These are phyloP conservation scores for Boletus sp. DNA, from an alignment of 1,284 basidiomycete genomes.

Conservation along the genomic window DNA sequence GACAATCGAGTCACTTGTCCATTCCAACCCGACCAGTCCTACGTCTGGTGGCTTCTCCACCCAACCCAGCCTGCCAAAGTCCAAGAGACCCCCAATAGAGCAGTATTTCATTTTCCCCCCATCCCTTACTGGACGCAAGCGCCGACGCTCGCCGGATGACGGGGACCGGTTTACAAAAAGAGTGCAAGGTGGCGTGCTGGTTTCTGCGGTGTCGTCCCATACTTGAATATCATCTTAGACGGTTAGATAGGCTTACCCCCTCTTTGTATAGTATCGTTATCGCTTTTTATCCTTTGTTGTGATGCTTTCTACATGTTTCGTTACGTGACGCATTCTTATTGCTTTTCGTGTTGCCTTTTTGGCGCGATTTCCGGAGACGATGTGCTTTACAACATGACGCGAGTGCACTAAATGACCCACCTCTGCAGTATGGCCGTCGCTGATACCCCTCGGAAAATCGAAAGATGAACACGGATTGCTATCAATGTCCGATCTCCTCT, in stretches of 20 bases:
- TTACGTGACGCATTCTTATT: not conserved
- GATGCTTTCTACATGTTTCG: constrained; percentile 4
- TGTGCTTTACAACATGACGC: not conserved
- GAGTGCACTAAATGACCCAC: constrained; percentile 12
- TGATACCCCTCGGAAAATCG: constrained; percentile 6
- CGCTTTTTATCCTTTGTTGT: constrained; percentile 9
- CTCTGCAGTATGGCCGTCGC: not conserved
- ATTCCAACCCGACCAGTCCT: constrained; percentile 61
- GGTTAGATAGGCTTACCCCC: constrained; percentile 3
- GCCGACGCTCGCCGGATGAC: constrained; percentile 32
- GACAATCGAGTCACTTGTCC: constrained; percentile 61
- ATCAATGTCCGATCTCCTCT: constrained; percentile 5
- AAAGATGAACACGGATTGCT: constrained; percentile 7
- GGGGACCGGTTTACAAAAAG: constrained; percentile 28
- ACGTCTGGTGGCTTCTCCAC: constrained; percentile 24
- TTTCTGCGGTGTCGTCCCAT: constrained; percentile 13
- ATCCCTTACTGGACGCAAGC: constrained; percentile 24
- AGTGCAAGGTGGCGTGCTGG: constrained; percentile 13
- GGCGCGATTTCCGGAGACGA: not conserved
- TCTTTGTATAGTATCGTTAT: constrained; percentile 35
- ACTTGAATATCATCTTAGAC: constrained; percentile 5
- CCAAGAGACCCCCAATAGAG: constrained; percentile 39
- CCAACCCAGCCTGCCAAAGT: constrained; percentile 15
- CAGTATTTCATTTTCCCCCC: constrained; percentile 42
- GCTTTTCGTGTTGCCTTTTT: not conserved